A percentile compares a stretch with the other conserved stretches of the same genome.
Conservation (phyloP, 345 rosid genomes). For the Populus davidiana region DNA sequence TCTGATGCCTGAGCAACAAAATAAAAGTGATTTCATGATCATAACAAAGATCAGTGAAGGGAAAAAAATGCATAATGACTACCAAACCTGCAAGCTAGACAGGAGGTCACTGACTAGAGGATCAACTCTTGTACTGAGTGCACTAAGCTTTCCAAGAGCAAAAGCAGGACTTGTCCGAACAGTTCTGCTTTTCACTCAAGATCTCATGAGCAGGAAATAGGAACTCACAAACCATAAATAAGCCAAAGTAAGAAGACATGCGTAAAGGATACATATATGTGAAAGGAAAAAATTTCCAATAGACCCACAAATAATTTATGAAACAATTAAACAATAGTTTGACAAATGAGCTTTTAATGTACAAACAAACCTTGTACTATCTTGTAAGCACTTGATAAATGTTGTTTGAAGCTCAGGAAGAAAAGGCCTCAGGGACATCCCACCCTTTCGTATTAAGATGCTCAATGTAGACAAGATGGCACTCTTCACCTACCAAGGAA, state of each 20-base stretch:
- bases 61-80: neutral
- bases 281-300: neutral
- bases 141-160: constrained; percentile 96
- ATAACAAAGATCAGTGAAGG: neutral
- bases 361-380: constrained; percentile 66
- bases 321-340: neutral
- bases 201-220: constrained; percentile 8
- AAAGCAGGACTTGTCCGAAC: constrained; percentile 93
- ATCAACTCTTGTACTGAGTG: constrained; percentile 90
- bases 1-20: constrained; percentile 55
- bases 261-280: neutral
- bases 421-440: constrained; percentile 81
- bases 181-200: constrained; percentile 49
- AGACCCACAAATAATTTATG: neutral
- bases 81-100: constrained; percentile 76
- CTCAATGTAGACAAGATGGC: constrained; percentile 83
- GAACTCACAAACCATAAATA: neutral
- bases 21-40: neutral
- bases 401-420: constrained; percentile 99
- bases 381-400: constrained; percentile 88
- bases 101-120: constrained; percentile 87
- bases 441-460: constrained; percentile 81
- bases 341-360: neutral
- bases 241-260: neutral
- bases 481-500: constrained; percentile 99